Base-by-base conservation (phyloP, 176 grass and related monocot species). In the Oryza rufipogon region DNA sequence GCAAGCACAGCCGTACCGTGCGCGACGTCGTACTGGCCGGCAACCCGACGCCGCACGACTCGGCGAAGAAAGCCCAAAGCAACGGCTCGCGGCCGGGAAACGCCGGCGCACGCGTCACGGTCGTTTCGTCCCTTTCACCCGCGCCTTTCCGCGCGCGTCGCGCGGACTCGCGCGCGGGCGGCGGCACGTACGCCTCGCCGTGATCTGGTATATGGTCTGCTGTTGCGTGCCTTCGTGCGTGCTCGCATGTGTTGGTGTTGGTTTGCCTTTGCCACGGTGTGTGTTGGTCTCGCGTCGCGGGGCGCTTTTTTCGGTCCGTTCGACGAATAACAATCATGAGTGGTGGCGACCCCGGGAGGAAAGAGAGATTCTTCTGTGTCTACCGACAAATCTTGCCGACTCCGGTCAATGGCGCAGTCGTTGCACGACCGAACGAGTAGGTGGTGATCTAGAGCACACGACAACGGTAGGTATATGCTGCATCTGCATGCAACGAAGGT, bases 381-480 rank as follows among this genome's bases (percentile, higher is more conserved):
- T 76, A 52, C 84, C 69, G 89, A 90, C 84, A 83, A 17, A 87
- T 75, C 75, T 83, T 83, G 30, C 80, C 88, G 61, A 48, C 80
- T 38, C 20, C 64, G 66, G 64, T 47, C 71, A 60, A 44, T 17
- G 36, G 38, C 42, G 4, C 17, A n/a, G 85, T 68, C 77, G 77
- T 65, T 64, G 80, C 15, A 28, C 0, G 33, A 17, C 67, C 32
- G 85, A 74, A 8, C 9, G 33, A 9, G 5, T 11, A 11, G 9
- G 20, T 23, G 44, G 9, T 1, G 10, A 12, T 52, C 48, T 0
- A 13, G 10, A 17, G n/a, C 9, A 73, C 16, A 73, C 16, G 8
- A 58, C 58, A 63, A n/a, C n/a, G 58, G 22, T 63, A n/a, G 58
- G 39, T 41, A 22, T 61, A n/a, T 63, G 58, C 58, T 44, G 9